These are phyloP conservation scores for Podochytrium sp. DNA, from an alignment of 192 early-diverging fungal genomes.

Conservation along the genomic window DNA sequence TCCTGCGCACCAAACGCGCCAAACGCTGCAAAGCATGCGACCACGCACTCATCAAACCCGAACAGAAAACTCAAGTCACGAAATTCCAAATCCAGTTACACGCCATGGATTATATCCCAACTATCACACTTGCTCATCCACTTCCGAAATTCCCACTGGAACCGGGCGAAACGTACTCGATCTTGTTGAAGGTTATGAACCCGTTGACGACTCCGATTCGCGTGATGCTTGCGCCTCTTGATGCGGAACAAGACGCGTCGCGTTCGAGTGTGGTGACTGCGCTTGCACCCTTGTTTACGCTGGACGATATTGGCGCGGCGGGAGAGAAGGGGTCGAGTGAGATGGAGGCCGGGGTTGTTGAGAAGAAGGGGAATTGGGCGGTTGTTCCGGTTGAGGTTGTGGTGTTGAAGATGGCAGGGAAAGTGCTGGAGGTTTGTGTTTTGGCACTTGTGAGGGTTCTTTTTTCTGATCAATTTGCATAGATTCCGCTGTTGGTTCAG, in stretches of 20 bases:
- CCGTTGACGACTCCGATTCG: neutral
- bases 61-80: slow-evolving; percentile 85
- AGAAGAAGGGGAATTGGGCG: slow-evolving; percentile 65
- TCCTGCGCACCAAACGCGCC: slow-evolving; percentile 82
- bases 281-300: slow-evolving; percentile 5
- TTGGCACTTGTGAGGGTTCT: neutral
- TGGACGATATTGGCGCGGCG: slow-evolving; percentile 37
- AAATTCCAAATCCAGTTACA: slow-evolving; percentile 89
- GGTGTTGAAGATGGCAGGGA: slow-evolving; percentile 63
- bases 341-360: slow-evolving; percentile 58
- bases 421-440: slow-evolving; percentile 1
- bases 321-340: slow-evolving; percentile 18
- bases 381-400: slow-evolving; percentile 64
- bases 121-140: slow-evolving; percentile 65
- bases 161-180: neutral
- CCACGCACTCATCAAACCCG: slow-evolving; percentile 89
- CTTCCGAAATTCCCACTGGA: neutral
- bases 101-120: slow-evolving; percentile 83
- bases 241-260: neutral
- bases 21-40: slow-evolving; percentile 87
- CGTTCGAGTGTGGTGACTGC: neutral
- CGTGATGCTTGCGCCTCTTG: neutral
- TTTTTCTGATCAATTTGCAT: neutral
- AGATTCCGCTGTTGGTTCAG: neutral
- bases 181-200: slow-evolving; percentile 6